phyloP scores from a whole-genome alignment of 2,329 filamentous ascomycete genomes.

The Fusarium sp. region DNA sequence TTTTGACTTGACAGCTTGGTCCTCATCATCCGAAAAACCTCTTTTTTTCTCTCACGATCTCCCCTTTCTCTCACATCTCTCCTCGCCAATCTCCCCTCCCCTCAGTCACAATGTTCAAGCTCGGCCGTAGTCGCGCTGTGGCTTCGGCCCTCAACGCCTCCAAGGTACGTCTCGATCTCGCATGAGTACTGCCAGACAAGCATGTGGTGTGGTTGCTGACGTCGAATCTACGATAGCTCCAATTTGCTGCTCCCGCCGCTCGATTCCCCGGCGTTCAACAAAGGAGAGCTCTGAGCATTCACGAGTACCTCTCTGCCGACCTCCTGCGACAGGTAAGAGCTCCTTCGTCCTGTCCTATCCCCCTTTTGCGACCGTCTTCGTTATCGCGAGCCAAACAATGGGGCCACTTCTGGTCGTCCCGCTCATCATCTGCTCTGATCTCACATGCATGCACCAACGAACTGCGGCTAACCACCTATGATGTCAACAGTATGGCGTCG shows the following conservation, averaged over 20 bases:
- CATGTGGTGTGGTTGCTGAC: constrained; percentile 23
- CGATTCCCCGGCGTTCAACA: constrained; percentile 80
- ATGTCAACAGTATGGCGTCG: constrained; percentile 83
- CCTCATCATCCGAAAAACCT: constrained; percentile 42
- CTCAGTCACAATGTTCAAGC: constrained; percentile 78
- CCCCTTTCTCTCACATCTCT: constrained; percentile 14
- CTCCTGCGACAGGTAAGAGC: constrained; percentile 78
- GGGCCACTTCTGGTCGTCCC: constrained; percentile 7
- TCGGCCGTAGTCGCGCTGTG: constrained; percentile 84
- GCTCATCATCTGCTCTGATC: constrained; percentile 2
- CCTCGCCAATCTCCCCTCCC: constrained; percentile 42
- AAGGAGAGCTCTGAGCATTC: constrained; percentile 90
- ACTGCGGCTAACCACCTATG: constrained; percentile 35
- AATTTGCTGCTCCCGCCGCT: constrained; percentile 58
- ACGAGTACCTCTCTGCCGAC: constrained; percentile 97
- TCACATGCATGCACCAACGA: neutral
- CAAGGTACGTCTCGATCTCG: constrained; percentile 68
- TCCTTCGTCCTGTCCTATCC: neutral
- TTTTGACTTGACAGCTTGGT: constrained; percentile 29
- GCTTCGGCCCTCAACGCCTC: constrained; percentile 82
- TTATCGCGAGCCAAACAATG: constrained; percentile 19
- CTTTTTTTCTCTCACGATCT: constrained; percentile 24
- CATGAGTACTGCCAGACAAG: neutral
- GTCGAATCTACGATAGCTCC: constrained; percentile 36
- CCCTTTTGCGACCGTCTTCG: constrained; percentile 26